phyloP scores from a whole-genome alignment of 2,329 filamentous ascomycete species.

The Fusarium citri region DNA sequence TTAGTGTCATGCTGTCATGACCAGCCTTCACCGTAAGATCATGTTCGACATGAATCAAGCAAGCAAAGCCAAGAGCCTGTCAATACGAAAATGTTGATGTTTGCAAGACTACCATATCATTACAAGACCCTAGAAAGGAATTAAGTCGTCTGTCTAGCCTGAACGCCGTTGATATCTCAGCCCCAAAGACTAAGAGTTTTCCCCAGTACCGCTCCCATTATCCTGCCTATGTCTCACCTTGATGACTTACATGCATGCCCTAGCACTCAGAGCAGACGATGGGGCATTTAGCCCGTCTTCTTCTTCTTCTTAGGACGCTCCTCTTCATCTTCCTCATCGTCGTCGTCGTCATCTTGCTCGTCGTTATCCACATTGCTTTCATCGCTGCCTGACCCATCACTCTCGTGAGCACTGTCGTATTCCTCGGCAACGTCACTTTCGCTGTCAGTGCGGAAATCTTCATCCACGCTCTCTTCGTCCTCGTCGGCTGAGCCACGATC shows the following conservation, averaged over 20 bases:
- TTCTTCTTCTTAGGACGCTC: slow-evolving; percentile 64
- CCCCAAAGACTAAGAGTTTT: slow-evolving; percentile 34
- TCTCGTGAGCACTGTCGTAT: slow-evolving; percentile 91
- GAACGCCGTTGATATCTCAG: slow-evolving; percentile 45
- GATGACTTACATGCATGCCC: not conserved
- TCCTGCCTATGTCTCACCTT: slow-evolving; percentile 13
- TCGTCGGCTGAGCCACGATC: slow-evolving; percentile 95
- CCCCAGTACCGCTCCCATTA: slow-evolving; percentile 35
- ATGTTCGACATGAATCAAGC: slow-evolving; percentile 14
- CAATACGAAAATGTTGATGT: slow-evolving; percentile 2
- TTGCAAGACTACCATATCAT: slow-evolving; percentile 26
- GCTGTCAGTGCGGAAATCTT: slow-evolving; percentile 92
- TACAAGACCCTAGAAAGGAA: slow-evolving; percentile 19
- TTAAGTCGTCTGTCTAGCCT: slow-evolving; percentile 46
- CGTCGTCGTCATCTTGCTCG: slow-evolving; percentile 57
- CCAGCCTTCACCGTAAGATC: slow-evolving; percentile 5
- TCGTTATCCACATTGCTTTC: slow-evolving; percentile 63
- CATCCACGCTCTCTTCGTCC: slow-evolving; percentile 93
- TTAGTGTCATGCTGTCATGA: slow-evolving; percentile 12
- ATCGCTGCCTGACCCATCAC: slow-evolving; percentile 76
- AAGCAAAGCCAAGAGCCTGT: not conserved
- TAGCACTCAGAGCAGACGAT: not conserved
- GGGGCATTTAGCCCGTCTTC: slow-evolving; percentile 50
- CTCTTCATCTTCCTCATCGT: slow-evolving; percentile 56
- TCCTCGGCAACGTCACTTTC: slow-evolving; percentile 98